Evolutionary conservation across 225 moss, liverwort and hornwort genomes (phyloP), one percentile per base, ranked within the genome.

Genomic region (Anthoceros angustus): DNA sequence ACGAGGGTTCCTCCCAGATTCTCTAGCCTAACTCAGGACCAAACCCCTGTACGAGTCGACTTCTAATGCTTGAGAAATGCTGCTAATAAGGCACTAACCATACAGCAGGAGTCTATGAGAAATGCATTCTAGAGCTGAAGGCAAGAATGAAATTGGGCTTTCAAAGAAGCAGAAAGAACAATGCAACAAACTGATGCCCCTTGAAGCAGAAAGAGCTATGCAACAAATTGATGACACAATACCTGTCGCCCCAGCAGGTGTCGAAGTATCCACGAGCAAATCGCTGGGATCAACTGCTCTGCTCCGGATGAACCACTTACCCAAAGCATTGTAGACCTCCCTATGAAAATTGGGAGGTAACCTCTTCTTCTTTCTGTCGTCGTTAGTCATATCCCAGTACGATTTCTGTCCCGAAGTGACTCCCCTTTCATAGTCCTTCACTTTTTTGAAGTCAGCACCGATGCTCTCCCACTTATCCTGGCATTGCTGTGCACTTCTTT

Each of bases 391-490:
- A 75, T 93, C 89, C 89, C 89, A 93, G 71, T 93, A 93, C 5
- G 92, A 87, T 10, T 76, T 76, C 23, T 93, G 92, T 8, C 89
- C 86, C 14, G 80, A 72, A 5, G 76, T 74, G 25, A 93, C 77
- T 39, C 79, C 72, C 83, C 89, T 89, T 75, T 93, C 92, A 42
- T 93, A 93, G 63, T 93, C 92, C 69, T 84, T 92, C 63, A 89
- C 92, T 80, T 93, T 93, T 76, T 93, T 93, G 42, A 89, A 93
- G 23, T 89, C 92, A 6, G 92, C 92, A 41, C 89, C 89, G 23
- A 89, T 89, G 3, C 92, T 86, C 75, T 93, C 92, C 92, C 92
- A 93, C 72, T 93, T 93, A 63, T 93, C 92, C 73, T 93, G 92
- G 72, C 92, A 93, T 66, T 93, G 92, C 0, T 85, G 86, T 14